Evolutionary conservation across 1,284 basidiomycete genomes (phyloP), one percentile per base, ranked within the genome.

Genomic region (Trichosporon asahii): DNA sequence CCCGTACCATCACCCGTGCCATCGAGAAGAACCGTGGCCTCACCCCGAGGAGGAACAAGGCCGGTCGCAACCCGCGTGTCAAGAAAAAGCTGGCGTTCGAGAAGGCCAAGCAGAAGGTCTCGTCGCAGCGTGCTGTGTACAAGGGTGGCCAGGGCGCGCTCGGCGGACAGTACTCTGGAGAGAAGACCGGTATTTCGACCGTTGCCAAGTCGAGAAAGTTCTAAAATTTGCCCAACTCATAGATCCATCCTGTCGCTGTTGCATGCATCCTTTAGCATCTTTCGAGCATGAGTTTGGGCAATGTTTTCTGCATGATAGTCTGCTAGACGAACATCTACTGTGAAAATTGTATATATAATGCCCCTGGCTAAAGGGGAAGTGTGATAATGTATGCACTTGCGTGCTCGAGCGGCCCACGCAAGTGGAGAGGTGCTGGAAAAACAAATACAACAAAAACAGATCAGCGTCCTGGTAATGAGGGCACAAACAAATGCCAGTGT

Each of bases 11-110:
- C 72, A 94, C 93, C 3, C 89, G 93, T 15, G 90, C 93, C 7
- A 98, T 98, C 77, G 87, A 96, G 77, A 90, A 91, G 80, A 98
- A 98, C 87, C 91, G 90, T 78, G 95, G 95, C 70, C 89, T 98
- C 72, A 97, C 94, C 18, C 94, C 95, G 1, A 88, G 88, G 74
- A 89, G 95, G 66, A 85, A 90, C 65, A 97, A 97, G 85, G 79
- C 84, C 67, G 92, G 93, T 49, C 92, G 94, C 75, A 98, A 98
- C 84, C 94, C 95, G 35, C 90, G 95, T 76, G 94, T 98, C 84
- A 98, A 97, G 88, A 98, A 98, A 84, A 88, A 92, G 64, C 87
- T 91, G 82, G 90, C 89, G 78, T 98, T 90, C 86, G 94, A 95
- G 79, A 91, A 96, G 85, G 95, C 94, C 71, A 92, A 95, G 86